These are phyloP conservation scores for Candida sp. DNA, from an alignment of 1,139 yeast species.

Conservation along the genomic window DNA sequence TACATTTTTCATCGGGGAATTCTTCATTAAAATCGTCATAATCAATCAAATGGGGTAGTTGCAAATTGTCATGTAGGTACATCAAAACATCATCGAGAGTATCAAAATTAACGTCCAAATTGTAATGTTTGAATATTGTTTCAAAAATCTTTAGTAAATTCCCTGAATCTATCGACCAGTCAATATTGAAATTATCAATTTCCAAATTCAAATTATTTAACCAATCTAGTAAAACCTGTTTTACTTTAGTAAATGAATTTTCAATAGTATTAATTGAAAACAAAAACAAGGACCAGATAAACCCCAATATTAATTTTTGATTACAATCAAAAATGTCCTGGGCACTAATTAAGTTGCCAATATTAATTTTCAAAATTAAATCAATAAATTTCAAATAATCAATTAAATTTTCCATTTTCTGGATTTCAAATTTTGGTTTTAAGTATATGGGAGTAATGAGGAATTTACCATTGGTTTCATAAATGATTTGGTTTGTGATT, in stretches of 20 bases:
- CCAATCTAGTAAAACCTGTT: constrained; percentile 33
- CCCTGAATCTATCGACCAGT: constrained; percentile 32
- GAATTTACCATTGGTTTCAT: constrained; percentile 18
- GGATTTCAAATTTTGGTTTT: constrained; percentile 53
- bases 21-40: constrained; percentile 52
- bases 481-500: constrained; percentile 30
- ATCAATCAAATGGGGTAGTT: constrained; percentile 57
- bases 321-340: constrained; percentile 67
- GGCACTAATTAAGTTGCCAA: constrained; percentile 56
- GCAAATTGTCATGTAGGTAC: constrained; percentile 26
- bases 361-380: constrained; percentile 47
- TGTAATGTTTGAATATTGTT: constrained; percentile 19
- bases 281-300: constrained; percentile 61
- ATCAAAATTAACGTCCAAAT: constrained; percentile 14
- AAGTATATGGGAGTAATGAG: constrained; percentile 35
- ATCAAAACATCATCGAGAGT: neutral
- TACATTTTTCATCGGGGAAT: constrained; percentile 62
- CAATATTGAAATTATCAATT: constrained; percentile 31
- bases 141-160: constrained; percentile 26
- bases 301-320: constrained; percentile 58
- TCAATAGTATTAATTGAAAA: constrained; percentile 22
- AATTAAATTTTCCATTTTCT: constrained; percentile 60
- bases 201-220: constrained; percentile 20
- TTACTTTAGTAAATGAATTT: constrained; percentile 26
- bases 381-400: constrained; percentile 54